Evolutionary conservation across 2,329 filamentous ascomycete genomes (phyloP), one percentile per base, ranked within the genome.

Genomic region (Chalaropsis ovoidea): DNA sequence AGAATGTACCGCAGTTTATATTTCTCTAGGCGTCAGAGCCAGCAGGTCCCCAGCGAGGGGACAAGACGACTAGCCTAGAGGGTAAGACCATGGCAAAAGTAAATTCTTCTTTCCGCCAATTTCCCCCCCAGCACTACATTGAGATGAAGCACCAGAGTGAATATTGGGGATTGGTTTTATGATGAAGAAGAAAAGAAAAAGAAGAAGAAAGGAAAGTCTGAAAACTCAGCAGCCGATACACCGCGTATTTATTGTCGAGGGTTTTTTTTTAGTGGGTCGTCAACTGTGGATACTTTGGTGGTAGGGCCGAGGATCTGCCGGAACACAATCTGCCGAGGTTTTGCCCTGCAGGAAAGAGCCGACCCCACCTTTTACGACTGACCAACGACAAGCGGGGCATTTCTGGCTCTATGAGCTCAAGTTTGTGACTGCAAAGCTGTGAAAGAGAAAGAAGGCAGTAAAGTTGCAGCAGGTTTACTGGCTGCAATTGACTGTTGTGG

Each of bases 41-140:
- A 54, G 60, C 27, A 43, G 41, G 31, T 31, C 41, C 61, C 35
- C 56, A 49, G 49, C 39, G 45, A 64, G 31, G 42, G 62, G 45
- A 45, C 62, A 52, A 54, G 62, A 70, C 71, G 70, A 70, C 71
- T 74, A 75, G 76, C 73, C 72, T 76, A 79, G 75, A 79, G 74
- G 78, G 79, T 80, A 80, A 81, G 78, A 75, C 75, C 60, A 63
- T 68, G 67, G 66, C 65, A 65, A 52, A 17, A 6, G 35, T 64
- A 66, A 62, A 64, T 65, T 68, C 63, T 68, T 86, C 84, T 88
- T 72, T 84, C 84, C 83, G 83, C 80, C 84, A 81, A 77, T 87
- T 87, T 87, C 85, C 85, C 85, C 84, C 87, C 85, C 81, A 78
- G 75, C 70, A 77, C 78, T 80, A 78, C 81, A 78, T 77, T 74